Percentiles rank a stretch among this genome's conserved stretches.
Conservation (phyloP, 2,329 filamentous ascomycete genomes). For the Fusarium sarcochroum region DNA sequence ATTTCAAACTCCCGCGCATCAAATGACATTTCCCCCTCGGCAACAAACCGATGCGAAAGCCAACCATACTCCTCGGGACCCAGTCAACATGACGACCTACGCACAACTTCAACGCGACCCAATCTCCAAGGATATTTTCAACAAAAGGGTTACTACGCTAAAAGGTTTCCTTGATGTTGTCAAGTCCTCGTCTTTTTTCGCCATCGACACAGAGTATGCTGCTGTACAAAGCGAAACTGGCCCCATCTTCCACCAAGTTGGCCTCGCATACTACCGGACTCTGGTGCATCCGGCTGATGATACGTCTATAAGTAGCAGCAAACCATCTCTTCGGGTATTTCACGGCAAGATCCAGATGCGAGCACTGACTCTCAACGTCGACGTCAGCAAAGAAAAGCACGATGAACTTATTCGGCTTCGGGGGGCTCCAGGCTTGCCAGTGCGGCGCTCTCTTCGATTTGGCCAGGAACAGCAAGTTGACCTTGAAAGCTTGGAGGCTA, state of each 20-base stretch:
- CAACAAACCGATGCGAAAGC: too few relatives aligned
- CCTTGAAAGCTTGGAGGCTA: not conserved
- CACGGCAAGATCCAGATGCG: conserved; percentile 2
- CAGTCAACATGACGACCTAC: conserved; percentile 55
- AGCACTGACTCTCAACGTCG: conserved; percentile 20
- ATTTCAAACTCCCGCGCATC: too few relatives aligned
- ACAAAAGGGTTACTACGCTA: conserved; percentile 21
- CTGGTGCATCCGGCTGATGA: not conserved
- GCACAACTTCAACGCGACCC: conserved; percentile 47
- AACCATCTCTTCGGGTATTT: conserved; percentile 11
- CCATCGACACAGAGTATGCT: conserved; percentile 30
- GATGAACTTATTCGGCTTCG: not conserved
- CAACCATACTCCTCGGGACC: too few relatives aligned
- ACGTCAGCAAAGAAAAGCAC: not conserved
- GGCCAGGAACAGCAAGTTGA: conserved; percentile 7
- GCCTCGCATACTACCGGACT: conserved; percentile 19
- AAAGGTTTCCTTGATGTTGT: not conserved
- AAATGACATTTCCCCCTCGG: too few relatives aligned
- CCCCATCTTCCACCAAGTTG: conserved; percentile 38
- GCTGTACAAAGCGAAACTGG: conserved; percentile 21
- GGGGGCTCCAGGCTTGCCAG: not conserved
- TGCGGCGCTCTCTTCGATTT: conserved; percentile 28
- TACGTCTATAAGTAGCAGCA: not conserved
- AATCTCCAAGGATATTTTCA: conserved; percentile 22
- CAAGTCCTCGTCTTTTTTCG: conserved; percentile 5